Evolutionary conservation across 31 red algal genomes (phyloP).

Genomic region (Asparagopsis taxiformis): DNA sequence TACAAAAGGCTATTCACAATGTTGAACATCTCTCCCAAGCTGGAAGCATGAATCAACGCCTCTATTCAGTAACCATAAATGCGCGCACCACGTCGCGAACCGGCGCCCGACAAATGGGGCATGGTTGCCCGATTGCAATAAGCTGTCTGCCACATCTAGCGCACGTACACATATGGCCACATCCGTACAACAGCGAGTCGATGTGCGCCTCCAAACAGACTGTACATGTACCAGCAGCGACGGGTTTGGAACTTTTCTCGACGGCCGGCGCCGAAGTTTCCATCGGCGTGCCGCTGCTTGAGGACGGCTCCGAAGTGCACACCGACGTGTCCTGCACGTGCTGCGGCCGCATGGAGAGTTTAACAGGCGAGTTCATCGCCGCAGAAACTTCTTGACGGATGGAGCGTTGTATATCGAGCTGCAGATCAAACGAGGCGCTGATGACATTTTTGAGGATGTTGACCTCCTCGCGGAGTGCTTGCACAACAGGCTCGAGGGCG

Average conservation of each 20-base stretch:
- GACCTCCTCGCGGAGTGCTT: conserved; percentile 57
- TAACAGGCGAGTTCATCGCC: conserved; percentile 27
- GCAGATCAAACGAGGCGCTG: conserved; percentile 77
- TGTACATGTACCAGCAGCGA: conserved; percentile 64
- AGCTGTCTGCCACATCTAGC: conserved; percentile 68
- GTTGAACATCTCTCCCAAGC: too few relatives aligned
- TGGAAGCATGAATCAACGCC: too few relatives aligned
- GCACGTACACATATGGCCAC: conserved; percentile 85
- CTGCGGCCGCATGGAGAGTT: neutral
- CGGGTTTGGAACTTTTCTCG: too few relatives aligned
- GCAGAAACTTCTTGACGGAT: conserved; percentile 80
- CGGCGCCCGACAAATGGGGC: conserved; percentile 83
- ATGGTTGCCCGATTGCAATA: conserved; percentile 67
- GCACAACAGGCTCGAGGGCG: conserved; percentile 41
- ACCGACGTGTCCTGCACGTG: neutral
- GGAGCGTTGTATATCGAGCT: conserved; percentile 82
- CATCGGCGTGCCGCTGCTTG: neutral
- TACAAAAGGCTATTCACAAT: too few relatives aligned
- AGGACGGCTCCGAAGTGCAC: neutral
- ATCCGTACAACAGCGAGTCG: conserved; percentile 74
- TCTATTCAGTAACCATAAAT: conserved; percentile 35
- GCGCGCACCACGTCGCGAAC: conserved; percentile 75
- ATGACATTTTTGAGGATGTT: conserved; percentile 77
- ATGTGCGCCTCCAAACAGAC: conserved; percentile 70
- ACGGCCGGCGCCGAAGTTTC: conserved; percentile 6